These are phyloP conservation scores for Elasticomyces elasticus DNA, from an alignment of 495 filamentous ascomycete species.

Conservation along the genomic window DNA sequence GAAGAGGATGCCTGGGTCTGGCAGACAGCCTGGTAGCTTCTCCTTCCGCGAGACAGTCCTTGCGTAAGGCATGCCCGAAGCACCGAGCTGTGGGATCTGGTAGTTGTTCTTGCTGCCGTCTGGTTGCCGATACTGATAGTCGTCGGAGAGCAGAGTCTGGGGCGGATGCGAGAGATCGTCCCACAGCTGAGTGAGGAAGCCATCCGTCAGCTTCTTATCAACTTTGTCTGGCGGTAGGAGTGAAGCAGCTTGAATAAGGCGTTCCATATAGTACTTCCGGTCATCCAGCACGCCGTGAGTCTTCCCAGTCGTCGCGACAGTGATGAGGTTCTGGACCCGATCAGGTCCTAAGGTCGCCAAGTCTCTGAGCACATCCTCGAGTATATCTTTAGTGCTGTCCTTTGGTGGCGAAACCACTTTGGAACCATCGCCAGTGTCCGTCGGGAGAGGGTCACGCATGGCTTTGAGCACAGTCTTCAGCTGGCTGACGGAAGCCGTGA, in stretches of 20 bases:
- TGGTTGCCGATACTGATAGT: slow-evolving; percentile 53
- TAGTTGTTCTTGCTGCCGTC: slow-evolving; percentile 63
- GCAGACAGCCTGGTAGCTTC: slow-evolving; percentile 53
- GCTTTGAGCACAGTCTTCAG: slow-evolving; percentile 20
- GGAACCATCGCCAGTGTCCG: slow-evolving; percentile 31
- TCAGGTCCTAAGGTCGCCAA: slow-evolving; percentile 15
- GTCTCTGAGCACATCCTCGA: slow-evolving; percentile 35
- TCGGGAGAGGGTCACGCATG: slow-evolving; percentile 24
- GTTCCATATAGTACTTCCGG: slow-evolving; percentile 50
- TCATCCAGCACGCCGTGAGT: slow-evolving; percentile 23
- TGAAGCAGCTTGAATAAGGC: slow-evolving; percentile 32
- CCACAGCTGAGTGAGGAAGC: slow-evolving; percentile 56
- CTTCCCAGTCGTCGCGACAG: not conserved
- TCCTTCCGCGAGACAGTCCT: slow-evolving; percentile 57
- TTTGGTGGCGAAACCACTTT: not conserved
- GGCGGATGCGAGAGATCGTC: slow-evolving; percentile 61
- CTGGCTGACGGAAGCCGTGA: slow-evolving; percentile 21
- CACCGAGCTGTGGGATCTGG: slow-evolving; percentile 56
- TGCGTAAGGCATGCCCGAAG: slow-evolving; percentile 56
- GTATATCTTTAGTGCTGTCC: slow-evolving; percentile 29
- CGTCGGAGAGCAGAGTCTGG: slow-evolving; percentile 44
- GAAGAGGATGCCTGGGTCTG: slow-evolving; percentile 69
- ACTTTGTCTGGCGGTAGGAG: slow-evolving; percentile 40
- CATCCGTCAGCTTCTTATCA: slow-evolving; percentile 45
- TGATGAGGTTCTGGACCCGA: not conserved